A percentile compares a stretch with the other conserved stretches of the same genome.
Conservation (phyloP, 169 alveolate genomes). For the Cryptosporidium canis region DNA sequence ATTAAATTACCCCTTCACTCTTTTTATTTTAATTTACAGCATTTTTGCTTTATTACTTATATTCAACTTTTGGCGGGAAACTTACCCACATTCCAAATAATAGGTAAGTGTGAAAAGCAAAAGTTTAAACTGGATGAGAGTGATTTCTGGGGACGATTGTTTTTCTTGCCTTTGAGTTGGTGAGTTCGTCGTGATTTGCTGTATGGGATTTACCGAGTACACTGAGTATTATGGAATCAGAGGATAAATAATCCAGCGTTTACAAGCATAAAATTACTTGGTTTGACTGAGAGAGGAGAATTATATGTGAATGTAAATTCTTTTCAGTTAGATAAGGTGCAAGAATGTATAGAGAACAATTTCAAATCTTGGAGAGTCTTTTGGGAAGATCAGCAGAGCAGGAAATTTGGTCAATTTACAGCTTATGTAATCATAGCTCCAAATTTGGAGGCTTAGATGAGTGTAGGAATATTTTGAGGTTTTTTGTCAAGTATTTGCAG, state of each 20-base stretch:
- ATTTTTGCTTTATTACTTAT: no score
- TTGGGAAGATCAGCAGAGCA: not conserved
- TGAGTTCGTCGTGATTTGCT: no score
- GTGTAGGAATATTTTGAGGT: not conserved
- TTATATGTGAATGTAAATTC: not conserved
- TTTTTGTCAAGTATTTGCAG: not conserved
- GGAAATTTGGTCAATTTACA: constrained; percentile 51
- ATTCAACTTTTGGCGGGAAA: not conserved
- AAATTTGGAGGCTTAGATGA: not conserved
- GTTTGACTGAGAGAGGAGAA: no score
- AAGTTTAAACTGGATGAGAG: not conserved
- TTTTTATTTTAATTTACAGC: no score
- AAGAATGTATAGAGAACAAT: constrained; percentile 18
- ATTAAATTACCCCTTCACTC: no score
- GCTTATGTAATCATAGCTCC: constrained; percentile 40
- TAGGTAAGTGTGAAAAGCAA: not conserved
- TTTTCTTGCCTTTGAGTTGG: no score
- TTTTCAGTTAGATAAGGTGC: not conserved
- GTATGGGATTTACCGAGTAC: no score
- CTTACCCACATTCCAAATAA: not conserved
- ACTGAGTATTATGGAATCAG: no score
- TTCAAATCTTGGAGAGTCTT: constrained; percentile 6
- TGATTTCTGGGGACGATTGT: no score
- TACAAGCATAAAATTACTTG: no score
- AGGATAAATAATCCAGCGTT: no score